These are phyloP conservation scores for Colletotrichum scovillei DNA, from an alignment of 2,329 filamentous ascomycete genomes.

Conservation along the genomic window DNA sequence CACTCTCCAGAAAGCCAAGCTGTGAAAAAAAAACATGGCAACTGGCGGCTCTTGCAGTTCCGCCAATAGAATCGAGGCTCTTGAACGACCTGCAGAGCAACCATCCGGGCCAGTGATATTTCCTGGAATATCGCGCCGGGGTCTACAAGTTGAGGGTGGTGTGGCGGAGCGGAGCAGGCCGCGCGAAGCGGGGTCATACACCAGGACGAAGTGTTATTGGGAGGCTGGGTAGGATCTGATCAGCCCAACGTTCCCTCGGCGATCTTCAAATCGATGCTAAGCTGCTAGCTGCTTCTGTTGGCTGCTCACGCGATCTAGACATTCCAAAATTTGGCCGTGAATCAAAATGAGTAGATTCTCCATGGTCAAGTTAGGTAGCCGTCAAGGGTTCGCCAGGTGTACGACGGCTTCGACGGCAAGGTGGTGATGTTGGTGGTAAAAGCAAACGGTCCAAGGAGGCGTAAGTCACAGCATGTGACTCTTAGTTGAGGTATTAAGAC, in stretches of 20 bases:
- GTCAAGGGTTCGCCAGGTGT: no score
- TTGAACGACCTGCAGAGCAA: not conserved
- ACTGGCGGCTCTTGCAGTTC: not conserved
- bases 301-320: no score
- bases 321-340: no score
- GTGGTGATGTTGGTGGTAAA: no score
- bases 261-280: not conserved
- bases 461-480: no score
- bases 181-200: not conserved
- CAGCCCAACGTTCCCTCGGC: not conserved
- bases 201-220: not conserved
- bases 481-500: no score
- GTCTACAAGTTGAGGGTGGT: not conserved
- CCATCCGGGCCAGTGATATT: not conserved
- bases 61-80: not conserved
- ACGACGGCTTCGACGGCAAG: no score
- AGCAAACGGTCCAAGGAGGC: no score
- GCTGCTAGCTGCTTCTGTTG: no score
- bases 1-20: not conserved
- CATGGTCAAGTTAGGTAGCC: no score
- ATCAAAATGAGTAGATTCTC: no score
- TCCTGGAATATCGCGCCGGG: not conserved
- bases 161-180: not conserved
- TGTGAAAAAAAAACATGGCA: not conserved
- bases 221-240: not conserved